A percentile compares a stretch with the other conserved stretches of the same genome.
Evolutionary conservation across 2,329 filamentous ascomycete genomes (phyloP).

Genomic region (Talaromyces verruculosus): DNA sequence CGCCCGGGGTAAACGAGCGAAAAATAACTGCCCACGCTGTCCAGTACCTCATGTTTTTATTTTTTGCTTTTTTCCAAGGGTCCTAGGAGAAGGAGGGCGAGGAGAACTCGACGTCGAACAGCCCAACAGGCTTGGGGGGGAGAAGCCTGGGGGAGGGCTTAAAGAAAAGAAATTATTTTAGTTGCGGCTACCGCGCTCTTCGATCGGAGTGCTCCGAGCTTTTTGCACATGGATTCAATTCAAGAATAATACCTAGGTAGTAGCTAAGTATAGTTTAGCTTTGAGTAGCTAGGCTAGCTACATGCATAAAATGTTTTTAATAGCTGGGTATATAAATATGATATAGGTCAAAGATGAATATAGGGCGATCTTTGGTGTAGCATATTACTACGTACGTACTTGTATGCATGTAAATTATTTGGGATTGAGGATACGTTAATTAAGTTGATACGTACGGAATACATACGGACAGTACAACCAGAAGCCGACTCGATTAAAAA

Average conservation of each 20-base stretch:
- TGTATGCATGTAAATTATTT: neutral
- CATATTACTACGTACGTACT: neutral
- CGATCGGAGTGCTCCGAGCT: constrained; percentile 14
- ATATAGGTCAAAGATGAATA: neutral
- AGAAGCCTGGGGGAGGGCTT: neutral
- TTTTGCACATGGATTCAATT: constrained; percentile 1
- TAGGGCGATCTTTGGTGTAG: constrained; percentile 1
- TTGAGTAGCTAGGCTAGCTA: neutral
- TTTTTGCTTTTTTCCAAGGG: neutral
- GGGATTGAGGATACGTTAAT: neutral
- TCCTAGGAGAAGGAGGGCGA: neutral
- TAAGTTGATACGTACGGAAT: neutral
- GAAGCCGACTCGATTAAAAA: neutral
- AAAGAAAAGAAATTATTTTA: constrained; percentile 15
- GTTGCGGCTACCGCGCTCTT: constrained; percentile 17
- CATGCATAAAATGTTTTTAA: neutral
- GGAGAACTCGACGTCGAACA: neutral
- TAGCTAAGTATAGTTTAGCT: constrained; percentile 2
- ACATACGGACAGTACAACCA: neutral
- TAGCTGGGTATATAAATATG: neutral
- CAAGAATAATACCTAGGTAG: neutral
- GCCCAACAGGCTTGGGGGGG: too few relatives aligned
- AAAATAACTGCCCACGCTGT: neutral
- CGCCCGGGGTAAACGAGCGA: neutral
- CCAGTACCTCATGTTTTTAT: neutral